Conservation (phyloP, 257 asterid species). For the Agastache rugosa region DNA sequence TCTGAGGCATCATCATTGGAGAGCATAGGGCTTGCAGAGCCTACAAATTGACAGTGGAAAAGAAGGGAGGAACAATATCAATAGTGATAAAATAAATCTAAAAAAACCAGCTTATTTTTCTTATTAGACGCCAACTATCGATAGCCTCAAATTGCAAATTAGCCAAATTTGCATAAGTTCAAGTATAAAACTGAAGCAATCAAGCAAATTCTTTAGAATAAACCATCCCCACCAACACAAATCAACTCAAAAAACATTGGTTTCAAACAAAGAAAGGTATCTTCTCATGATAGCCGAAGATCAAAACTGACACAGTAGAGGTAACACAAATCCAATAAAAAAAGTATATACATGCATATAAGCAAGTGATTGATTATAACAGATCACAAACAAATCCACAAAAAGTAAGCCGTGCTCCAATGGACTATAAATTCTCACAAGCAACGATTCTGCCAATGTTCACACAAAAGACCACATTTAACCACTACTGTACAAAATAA, state of each 20-base stretch:
- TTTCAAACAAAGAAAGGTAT: not conserved
- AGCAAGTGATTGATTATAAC: not conserved
- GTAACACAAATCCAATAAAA: not conserved
- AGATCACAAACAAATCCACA: constrained; percentile 31
- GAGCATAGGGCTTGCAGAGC: constrained; percentile 92
- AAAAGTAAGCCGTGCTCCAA: constrained; percentile 12
- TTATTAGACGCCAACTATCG: not conserved
- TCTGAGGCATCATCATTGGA: constrained; percentile 75
- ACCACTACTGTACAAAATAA: not conserved
- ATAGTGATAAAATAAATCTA: constrained; percentile 20
- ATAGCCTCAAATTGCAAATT: constrained; percentile 13
- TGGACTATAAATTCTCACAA: constrained; percentile 18
- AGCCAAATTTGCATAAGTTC: not conserved
- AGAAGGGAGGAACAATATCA: constrained; percentile 24
- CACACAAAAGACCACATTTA: not conserved
- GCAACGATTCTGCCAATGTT: not conserved
- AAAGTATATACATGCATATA: not conserved
- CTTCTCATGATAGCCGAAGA: not conserved
- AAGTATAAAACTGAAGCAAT: constrained; percentile 17
- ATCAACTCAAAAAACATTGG: not conserved
- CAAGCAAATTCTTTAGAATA: not conserved
- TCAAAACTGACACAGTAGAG: not conserved
- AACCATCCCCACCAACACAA: not conserved
- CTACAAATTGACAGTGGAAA: constrained; percentile 52
- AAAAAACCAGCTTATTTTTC: not conserved